Base-by-base conservation (phyloP, 306 rosid species). In the Glycine latifolia region DNA sequence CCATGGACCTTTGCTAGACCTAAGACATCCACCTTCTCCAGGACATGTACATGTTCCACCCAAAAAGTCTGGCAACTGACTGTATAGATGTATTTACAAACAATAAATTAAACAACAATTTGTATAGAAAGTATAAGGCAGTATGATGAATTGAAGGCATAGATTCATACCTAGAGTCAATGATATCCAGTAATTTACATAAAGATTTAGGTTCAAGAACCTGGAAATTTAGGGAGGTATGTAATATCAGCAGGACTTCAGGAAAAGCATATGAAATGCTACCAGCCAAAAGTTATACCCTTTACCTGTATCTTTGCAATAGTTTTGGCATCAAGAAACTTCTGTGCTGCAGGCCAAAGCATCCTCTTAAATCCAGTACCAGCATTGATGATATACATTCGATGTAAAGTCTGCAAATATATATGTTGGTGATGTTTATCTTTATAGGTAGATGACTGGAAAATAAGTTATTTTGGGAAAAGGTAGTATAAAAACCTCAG, bases 321-420 rank as follows among this genome's bases (percentile, higher is more conserved):
- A 16, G 97, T 93, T 85, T 91, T 89, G 37, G 85, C 78, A 60
- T 91, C 97, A 81, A 93, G 97, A 91, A 91, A 90, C 72, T 87
- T 93, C 82, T 93, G 94, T 16, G 93, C 97, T 71, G 97, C 91
- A 72, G 94, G 97, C 97, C 97, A 93, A 69, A 93, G 92, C 91
- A 93, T 85, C 89, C 77, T 93, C 82, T 90, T 93, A 84, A 93
- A 93, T 37, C 93, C 97, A 39, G 94, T 84, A 81, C 97, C 97
- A 85, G 97, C 97, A 84, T 93, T 91, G 81, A 93, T 90, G 1
- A 93, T 90, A 87, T 87, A 93, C 94, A 91, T 90, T 20, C 90
- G 91, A 81, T 93, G 91, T 56, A 93, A 75, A 2, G 97, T 93
- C 97, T 93, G 87, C 31, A 79, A 26, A 86, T 41, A 86, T 41